Evolutionary conservation across 257 asterid species (phyloP).

Genomic region (Nicotiana tomentosiformis): DNA sequence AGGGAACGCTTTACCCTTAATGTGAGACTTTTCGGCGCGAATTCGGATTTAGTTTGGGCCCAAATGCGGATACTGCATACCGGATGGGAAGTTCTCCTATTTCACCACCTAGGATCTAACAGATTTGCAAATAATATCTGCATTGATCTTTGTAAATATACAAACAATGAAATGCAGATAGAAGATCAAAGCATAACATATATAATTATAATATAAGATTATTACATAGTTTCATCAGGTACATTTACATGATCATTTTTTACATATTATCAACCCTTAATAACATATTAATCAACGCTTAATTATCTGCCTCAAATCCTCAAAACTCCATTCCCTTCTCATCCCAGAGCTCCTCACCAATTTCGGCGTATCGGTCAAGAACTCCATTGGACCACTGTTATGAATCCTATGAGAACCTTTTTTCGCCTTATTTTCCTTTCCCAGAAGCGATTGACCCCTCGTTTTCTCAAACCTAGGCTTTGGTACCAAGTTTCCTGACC

Average conservation of each 20-base stretch:
- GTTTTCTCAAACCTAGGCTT: neutral
- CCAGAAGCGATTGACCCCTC: neutral
- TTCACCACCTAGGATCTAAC: neutral
- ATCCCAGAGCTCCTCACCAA: slow-evolving; percentile 46
- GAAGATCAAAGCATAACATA: neutral
- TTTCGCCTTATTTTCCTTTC: neutral
- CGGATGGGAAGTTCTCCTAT: neutral
- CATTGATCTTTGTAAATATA: neutral
- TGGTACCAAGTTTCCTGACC: slow-evolving; percentile 27
- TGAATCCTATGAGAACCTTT: slow-evolving; percentile 7
- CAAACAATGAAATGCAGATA: neutral
- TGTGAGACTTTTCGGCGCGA: too few relatives aligned
- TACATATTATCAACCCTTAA: slow-evolving; percentile 5
- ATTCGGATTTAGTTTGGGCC: too few relatives aligned
- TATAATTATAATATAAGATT: neutral
- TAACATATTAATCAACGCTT: neutral
- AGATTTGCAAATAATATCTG: neutral
- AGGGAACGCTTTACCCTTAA: too few relatives aligned
- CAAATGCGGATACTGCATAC: too few relatives aligned
- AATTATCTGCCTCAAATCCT: slow-evolving; percentile 27
- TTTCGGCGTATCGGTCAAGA: slow-evolving; percentile 15
- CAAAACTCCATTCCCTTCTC: slow-evolving; percentile 56
- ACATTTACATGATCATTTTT: neutral
- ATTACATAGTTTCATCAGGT: neutral
- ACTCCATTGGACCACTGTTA: slow-evolving; percentile 18